Conservation (phyloP, 78 protist genomes). For the Chrysochromulina tobinii region DNA sequence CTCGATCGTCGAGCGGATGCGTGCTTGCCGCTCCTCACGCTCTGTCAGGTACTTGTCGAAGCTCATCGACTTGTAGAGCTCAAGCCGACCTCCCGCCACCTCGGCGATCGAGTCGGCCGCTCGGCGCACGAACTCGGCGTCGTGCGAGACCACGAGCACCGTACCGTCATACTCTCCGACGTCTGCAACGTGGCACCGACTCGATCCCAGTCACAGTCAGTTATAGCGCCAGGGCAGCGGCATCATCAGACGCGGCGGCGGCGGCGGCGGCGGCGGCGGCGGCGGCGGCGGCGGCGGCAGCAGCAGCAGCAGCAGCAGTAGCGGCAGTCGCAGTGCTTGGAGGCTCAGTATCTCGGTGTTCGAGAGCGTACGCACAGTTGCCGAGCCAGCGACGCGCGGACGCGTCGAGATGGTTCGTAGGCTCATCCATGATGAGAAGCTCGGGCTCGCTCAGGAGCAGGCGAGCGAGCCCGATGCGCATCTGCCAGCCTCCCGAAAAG, state of each 20-base stretch:
- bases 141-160: conserved; percentile 10
- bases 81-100: not conserved
- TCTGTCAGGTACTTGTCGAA: not conserved
- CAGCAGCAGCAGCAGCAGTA: too few relatives aligned
- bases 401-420: conserved; percentile 9
- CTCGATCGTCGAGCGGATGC: not conserved
- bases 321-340: too few relatives aligned
- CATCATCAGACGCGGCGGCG: too few relatives aligned
- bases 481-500: conserved; percentile 10
- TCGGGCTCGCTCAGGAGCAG: not conserved
- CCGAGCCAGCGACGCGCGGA: not conserved
- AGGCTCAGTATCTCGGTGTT: too few relatives aligned
- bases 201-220: too few relatives aligned
- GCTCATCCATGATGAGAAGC: not conserved
- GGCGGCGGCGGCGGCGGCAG: too few relatives aligned
- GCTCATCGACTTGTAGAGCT: not conserved
- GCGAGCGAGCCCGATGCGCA: not conserved
- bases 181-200: too few relatives aligned
- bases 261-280: too few relatives aligned
- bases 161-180: not conserved
- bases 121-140: not conserved
- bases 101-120: not conserved
- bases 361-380: not conserved
- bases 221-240: too few relatives aligned
- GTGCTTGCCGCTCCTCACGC: conserved; percentile 14